A percentile compares a stretch with the other conserved stretches of the same genome.
Evolutionary conservation across 495 filamentous ascomycete genomes (phyloP).

Genomic region (Mycothermus thermophilus): DNA sequence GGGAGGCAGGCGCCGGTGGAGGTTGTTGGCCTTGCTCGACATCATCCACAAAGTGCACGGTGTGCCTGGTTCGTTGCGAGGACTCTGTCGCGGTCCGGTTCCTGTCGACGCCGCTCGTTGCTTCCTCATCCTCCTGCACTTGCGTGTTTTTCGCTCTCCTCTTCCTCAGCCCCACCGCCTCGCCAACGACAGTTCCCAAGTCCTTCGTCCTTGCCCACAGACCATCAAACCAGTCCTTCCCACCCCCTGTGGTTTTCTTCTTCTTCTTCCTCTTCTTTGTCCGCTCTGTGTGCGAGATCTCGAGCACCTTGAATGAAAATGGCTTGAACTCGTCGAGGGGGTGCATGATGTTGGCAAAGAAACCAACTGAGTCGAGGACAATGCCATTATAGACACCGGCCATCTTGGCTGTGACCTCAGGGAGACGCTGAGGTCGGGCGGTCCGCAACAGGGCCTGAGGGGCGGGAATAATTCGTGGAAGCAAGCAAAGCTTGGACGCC

Average conservation of each 20-base stretch:
- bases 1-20: no score
- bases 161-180: no score
- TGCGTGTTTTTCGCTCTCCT: no score
- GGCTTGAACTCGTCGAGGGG: constrained; percentile 35
- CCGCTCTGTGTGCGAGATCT: constrained; percentile 26
- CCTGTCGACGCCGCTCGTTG: no score
- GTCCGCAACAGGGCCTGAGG: constrained; percentile 50
- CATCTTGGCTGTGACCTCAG: constrained; percentile 38
- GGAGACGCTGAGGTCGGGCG: constrained; percentile 41
- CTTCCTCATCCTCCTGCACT: no score
- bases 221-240: no score
- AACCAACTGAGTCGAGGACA: constrained; percentile 40
- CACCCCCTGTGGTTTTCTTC: neutral
- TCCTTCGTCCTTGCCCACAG: no score
- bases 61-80: no score
- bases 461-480: constrained; percentile 53
- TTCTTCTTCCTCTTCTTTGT: neutral
- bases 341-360: constrained; percentile 48
- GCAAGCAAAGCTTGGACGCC: constrained; percentile 38
- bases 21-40: no score
- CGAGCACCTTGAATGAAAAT: constrained; percentile 33
- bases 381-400: constrained; percentile 45
- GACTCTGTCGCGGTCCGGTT: no score
- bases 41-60: no score
- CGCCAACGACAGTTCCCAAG: no score